Evolutionary conservation across 2,329 filamentous ascomycete species (phyloP), one percentile per base, ranked within the genome.

Genomic region (Sphaerulina vaccinii): DNA sequence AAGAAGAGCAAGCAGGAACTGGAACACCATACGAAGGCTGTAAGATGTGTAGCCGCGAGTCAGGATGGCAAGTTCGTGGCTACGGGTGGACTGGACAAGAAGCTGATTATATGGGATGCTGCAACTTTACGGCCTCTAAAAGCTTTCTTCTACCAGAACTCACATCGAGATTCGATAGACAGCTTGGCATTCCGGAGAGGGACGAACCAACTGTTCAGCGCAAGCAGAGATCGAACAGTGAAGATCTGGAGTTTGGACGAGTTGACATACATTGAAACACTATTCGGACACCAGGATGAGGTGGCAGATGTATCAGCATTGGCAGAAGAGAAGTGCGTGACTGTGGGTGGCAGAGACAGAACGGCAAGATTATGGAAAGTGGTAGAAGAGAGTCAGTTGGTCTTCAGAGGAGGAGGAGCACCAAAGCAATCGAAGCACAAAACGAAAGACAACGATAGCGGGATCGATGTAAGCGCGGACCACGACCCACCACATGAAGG

Each of bases 291-390:
- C 72, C 92, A 96, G 68, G 92, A 97, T 68, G 81, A 88, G 58
- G 87, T 97, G 4, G 79, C 92, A 32, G 88, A 90, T 65, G 82
- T 99, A 49, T 87, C 88, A 58, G 86, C 89, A 18, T 79, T 95
- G 56, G 85, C 86, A 1, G 84, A 90, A 62, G 93, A 97, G 70
- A 85, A 90, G 42, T 96, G 93, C 68, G 80, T 97, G 54, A 93
- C 86, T 56, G 93, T 96, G 15, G 93, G 93, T 49, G 87, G 90
- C 5, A 81, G 93, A 59, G 93, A 99, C 70, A 85, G 92, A 51
- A 96, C 91, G 2, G 93, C 92, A 33, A 81, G 93, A 52, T 74
- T 96, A 62, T 99, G 93, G 93, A 96, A 96, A 71, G 91, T 99
- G 1, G 84, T 89, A 3, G 93, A 99, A 64, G 92, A 99, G 73